These are phyloP conservation scores for Dimocarpus longan DNA, from an alignment of 345 rosid species.

Conservation along the genomic window DNA sequence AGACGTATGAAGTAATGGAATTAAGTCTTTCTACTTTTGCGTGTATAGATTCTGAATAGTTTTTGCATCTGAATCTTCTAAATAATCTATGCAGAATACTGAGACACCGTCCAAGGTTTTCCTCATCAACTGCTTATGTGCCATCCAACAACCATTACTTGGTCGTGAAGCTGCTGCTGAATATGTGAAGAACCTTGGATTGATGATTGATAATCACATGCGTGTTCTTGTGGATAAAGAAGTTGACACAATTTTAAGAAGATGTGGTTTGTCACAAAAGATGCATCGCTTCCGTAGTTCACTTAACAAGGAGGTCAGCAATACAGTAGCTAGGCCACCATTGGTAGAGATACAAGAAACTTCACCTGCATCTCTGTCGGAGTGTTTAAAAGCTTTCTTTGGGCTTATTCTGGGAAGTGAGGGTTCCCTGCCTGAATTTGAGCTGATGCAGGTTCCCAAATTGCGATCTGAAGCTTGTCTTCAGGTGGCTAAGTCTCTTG, in stretches of 20 bases:
- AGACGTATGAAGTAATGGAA: neutral
- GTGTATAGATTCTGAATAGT: neutral
- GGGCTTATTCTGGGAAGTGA: conserved; percentile 86
- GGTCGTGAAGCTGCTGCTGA: conserved; percentile 72
- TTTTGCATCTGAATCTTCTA: conserved; percentile 18
- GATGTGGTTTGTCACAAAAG: conserved; percentile 66
- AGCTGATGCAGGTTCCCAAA: conserved; percentile 91
- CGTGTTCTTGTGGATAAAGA: conserved; percentile 73
- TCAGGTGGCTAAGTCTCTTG: conserved; percentile 70
- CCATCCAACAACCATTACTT: conserved; percentile 82
- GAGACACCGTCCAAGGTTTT: conserved; percentile 87
- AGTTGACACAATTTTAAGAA: conserved; percentile 76
- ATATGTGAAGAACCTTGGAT: conserved; percentile 67
- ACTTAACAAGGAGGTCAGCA: conserved; percentile 30
- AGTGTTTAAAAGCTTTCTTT: conserved; percentile 81
- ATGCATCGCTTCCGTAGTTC: conserved; percentile 62
- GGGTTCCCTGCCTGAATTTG: conserved; percentile 85
- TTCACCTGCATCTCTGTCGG: conserved; percentile 61
- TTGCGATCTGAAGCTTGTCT: conserved; percentile 79
- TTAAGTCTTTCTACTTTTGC: neutral
- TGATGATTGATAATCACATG: conserved; percentile 73
- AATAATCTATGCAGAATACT: conserved; percentile 57
- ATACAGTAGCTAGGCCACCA: conserved; percentile 20
- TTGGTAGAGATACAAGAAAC: conserved; percentile 70
- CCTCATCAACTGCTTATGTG: conserved; percentile 88